A percentile compares a stretch with the other conserved stretches of the same genome.
Conservation (phyloP, 2,329 filamentous ascomycete species). For the Cephalotrichum gorgonifer region DNA sequence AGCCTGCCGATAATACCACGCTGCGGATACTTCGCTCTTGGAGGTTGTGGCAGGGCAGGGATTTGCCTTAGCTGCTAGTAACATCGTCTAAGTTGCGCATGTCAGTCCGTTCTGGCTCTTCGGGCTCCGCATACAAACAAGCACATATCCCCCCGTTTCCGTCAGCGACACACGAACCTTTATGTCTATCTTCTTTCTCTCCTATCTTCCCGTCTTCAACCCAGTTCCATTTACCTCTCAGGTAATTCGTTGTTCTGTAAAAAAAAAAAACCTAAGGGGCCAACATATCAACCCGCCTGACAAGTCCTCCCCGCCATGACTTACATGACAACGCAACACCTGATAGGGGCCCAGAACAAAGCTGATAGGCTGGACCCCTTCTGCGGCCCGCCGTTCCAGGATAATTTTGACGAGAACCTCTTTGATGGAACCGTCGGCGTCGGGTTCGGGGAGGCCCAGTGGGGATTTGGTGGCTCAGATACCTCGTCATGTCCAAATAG, state of each 20-base stretch:
- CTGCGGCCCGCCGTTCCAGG: not conserved
- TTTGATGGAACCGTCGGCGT: not conserved
- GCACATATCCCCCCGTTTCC: not conserved
- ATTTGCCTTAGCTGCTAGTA: too few species aligned
- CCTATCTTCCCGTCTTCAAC: not conserved
- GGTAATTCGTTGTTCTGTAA: not conserved
- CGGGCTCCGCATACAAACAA: not conserved
- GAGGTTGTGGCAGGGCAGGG: not conserved
- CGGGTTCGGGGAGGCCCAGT: not conserved
- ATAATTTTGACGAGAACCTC: not conserved
- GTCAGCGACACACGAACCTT: not conserved
- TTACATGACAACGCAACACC: not conserved
- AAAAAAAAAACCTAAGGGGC: not conserved
- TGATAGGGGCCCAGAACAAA: not conserved
- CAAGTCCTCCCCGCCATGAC: slow-evolving; percentile 1
- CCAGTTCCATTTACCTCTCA: not conserved
- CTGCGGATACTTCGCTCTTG: not conserved
- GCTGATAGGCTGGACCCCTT: not conserved
- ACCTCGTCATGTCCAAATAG: not conserved
- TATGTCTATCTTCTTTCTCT: slow-evolving; percentile 2
- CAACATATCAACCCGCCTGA: not conserved
- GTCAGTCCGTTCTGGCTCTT: too few species aligned
- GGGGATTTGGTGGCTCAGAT: not conserved
- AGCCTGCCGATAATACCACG: not conserved
- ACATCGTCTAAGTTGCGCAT: too few species aligned